These are phyloP conservation scores for Manihot esculenta DNA, from an alignment of 441 rosid species.

Conservation along the genomic window DNA sequence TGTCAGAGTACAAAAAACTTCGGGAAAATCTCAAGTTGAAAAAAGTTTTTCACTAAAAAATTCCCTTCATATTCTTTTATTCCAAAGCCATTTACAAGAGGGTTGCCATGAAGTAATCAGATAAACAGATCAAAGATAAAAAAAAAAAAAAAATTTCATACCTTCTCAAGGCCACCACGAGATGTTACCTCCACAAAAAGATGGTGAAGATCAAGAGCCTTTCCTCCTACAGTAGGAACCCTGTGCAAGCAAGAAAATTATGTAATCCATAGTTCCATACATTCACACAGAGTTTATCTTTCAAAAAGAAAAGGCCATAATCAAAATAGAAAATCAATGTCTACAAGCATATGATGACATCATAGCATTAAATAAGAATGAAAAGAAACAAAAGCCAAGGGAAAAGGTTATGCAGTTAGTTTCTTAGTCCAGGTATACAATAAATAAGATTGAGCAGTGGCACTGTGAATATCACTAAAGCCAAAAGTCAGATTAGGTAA, in stretches of 20 bases:
- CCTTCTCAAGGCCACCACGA: conserved; percentile 93
- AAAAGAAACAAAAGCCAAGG: not conserved
- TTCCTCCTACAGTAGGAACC: conserved; percentile 89
- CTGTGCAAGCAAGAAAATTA: conserved; percentile 34
- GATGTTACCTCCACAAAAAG: conserved; percentile 86
- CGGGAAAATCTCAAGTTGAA: too few relatives aligned
- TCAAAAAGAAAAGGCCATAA: too few relatives aligned
- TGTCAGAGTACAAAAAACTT: not conserved
- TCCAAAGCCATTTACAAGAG: too few relatives aligned
- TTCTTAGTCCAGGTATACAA: not conserved
- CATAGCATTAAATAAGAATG: not conserved
- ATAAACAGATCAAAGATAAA: not conserved
- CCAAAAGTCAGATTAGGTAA: not conserved
- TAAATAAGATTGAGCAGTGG: not conserved
- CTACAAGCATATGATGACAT: conserved; percentile 1
- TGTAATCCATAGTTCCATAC: too few relatives aligned
- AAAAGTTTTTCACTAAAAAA: too few relatives aligned
- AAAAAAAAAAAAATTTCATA: conserved; percentile 21
- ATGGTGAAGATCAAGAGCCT: conserved; percentile 65
- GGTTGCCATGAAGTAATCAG: too few relatives aligned
- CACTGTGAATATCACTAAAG: not conserved
- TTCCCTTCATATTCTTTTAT: not conserved
- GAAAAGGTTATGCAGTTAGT: not conserved
- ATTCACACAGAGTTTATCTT: not conserved
- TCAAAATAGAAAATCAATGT: conserved; percentile 2